Evolutionary conservation across 768 basidiomycete species (phyloP).

Genomic region (Mycena galericulata): DNA sequence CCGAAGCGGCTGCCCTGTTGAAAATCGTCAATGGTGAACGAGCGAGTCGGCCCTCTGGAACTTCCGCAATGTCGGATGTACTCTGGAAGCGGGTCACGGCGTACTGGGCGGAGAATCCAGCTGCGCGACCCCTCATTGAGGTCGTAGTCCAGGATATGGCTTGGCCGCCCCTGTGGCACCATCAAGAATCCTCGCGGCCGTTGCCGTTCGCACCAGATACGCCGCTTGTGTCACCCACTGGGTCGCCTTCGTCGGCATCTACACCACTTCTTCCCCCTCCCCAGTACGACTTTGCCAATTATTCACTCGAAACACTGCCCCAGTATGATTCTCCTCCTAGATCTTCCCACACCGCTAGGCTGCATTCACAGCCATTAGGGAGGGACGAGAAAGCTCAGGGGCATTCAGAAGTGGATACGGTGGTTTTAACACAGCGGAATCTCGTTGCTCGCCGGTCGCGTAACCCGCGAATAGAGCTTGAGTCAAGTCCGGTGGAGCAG

Average conservation of each 20-base stretch:
- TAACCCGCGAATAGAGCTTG: slow-evolving; percentile 94
- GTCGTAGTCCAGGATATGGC: slow-evolving; percentile 12
- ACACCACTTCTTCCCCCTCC: too few species aligned
- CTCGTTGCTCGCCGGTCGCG: slow-evolving; percentile 87
- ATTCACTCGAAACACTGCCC: slow-evolving; percentile 59
- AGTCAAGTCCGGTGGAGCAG: slow-evolving; percentile 82
- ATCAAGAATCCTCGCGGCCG: too few species aligned
- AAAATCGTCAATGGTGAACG: slow-evolving; percentile 14
- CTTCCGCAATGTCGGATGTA: background rate
- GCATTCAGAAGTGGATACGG: slow-evolving; percentile 89
- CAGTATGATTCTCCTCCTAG: slow-evolving; percentile 63
- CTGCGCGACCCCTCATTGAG: background rate
- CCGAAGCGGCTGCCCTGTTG: background rate
- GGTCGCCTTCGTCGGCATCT: too few species aligned
- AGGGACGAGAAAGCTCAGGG: slow-evolving; percentile 82
- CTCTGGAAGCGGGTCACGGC: too few species aligned
- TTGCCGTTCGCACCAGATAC: too few species aligned
- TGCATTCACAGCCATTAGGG: slow-evolving; percentile 40
- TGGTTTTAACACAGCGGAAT: slow-evolving; percentile 92
- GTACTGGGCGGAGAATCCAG: slow-evolving; percentile 2
- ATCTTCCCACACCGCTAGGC: slow-evolving; percentile 40
- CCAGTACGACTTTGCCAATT: slow-evolving; percentile 56
- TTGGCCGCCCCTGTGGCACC: too few species aligned
- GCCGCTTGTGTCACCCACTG: too few species aligned
- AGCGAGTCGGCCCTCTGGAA: slow-evolving; percentile 12